Base-by-base conservation (phyloP, 768 basidiomycete species). In the Chalciporus piperatus region DNA sequence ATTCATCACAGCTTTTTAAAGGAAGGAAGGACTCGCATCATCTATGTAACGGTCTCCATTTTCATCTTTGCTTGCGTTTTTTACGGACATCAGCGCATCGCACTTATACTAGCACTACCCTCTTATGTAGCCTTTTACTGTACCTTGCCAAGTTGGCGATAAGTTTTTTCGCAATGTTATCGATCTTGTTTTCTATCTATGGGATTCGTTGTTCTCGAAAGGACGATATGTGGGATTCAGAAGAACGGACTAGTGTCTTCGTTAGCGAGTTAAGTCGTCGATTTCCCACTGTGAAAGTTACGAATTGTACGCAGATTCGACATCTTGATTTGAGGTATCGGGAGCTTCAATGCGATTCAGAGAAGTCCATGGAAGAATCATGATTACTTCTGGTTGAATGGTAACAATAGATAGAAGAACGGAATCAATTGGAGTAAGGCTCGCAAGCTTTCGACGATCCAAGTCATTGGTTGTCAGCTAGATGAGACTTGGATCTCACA, bases 1-100 rank as follows among this genome's bases (percentile, higher is more conserved):
- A 56, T 53, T 47, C 66, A 64, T 64, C 53, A 47, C 50, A 47
- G 33, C 30, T 17, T 30, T 57, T 44, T 17, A 53, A n/a, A 40
- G 55, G 55, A 61, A 59, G 56, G 64, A 60, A 59, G 51, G 37
- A 52, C 52, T 38, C 6, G 27, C 27, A 27, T 27, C 27, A 27
- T 27, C 44, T 38, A 16, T 48, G 32, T 59, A 55, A 50, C 43
- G 33, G 37, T 55, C 42, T 43, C 48, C 52, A 20, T 46, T 57
- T 27, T 44, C 7, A 28, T 39, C 40, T 28, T 37, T 20, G 32
- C 20, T 25, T 50, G 52, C 51, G 45, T 39, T 54, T 38, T 43
- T 49, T 52, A 45, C 43, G 42, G 20, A 14, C 39, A 48, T 37
- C 37, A 12, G 32, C 44, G n/a, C 48, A 49, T 47, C 28, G n/a